Conservation (phyloP, 2,329 filamentous ascomycete genomes). For the Aureobasidium sp. region DNA sequence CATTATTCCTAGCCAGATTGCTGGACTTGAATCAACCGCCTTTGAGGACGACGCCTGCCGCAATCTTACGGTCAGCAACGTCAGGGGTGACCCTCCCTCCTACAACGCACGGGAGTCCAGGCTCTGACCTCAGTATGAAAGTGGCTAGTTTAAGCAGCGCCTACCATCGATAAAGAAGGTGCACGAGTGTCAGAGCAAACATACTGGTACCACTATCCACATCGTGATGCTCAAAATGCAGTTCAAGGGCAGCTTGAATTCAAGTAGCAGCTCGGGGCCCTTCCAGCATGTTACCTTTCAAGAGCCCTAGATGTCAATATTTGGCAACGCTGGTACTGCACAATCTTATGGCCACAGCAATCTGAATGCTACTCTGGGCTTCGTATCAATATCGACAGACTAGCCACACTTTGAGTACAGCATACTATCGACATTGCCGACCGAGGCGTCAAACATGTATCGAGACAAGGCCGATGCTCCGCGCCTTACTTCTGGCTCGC, state of each 20-base stretch:
- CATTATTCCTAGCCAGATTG: slow-evolving; percentile 46
- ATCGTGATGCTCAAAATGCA: slow-evolving; percentile 42
- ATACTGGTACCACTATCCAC: slow-evolving; percentile 49
- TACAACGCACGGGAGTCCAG: slow-evolving; percentile 46
- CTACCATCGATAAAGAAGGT: slow-evolving; percentile 45
- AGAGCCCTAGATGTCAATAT: slow-evolving; percentile 46
- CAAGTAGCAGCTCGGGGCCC: slow-evolving; percentile 46
- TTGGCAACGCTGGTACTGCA: slow-evolving; percentile 42
- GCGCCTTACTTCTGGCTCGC: too few species aligned
- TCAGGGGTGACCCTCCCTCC: slow-evolving; percentile 48
- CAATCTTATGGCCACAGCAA: slow-evolving; percentile 19
- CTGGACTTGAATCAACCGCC: slow-evolving; percentile 45
- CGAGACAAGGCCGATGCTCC: too few species aligned
- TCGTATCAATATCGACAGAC: slow-evolving; percentile 7
- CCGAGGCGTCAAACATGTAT: neutral
- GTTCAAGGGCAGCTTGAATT: slow-evolving; percentile 42
- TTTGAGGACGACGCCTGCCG: slow-evolving; percentile 52
- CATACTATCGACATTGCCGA: neutral
- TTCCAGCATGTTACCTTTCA: slow-evolving; percentile 43
- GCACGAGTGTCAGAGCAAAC: slow-evolving; percentile 47
- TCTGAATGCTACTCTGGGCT: slow-evolving; percentile 17
- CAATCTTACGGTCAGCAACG: slow-evolving; percentile 52
- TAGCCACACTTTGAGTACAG: neutral
- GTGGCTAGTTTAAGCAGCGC: slow-evolving; percentile 43
- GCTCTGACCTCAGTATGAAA: slow-evolving; percentile 52